Conservation (phyloP, 2,329 filamentous ascomycete species). For the Alternaria dauci region DNA sequence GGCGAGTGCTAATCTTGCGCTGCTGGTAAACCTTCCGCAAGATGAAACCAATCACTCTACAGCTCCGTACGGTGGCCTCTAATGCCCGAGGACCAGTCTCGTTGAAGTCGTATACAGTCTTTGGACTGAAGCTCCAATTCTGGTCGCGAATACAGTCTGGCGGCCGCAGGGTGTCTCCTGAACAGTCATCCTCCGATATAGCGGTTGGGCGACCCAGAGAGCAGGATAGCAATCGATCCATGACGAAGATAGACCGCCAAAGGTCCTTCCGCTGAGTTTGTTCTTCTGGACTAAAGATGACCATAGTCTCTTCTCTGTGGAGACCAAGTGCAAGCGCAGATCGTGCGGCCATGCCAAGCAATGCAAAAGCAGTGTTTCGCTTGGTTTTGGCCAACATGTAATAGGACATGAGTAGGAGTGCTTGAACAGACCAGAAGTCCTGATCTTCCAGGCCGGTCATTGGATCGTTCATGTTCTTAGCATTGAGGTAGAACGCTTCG, state of each 20-base stretch:
- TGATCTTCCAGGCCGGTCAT: constrained; percentile 66
- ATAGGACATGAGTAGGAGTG: constrained; percentile 68
- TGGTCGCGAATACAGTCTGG: constrained; percentile 35
- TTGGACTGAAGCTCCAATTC: constrained; percentile 21
- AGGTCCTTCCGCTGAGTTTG: constrained; percentile 63
- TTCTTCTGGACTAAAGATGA: constrained; percentile 60
- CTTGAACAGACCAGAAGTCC: constrained; percentile 72
- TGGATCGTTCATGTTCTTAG: constrained; percentile 62
- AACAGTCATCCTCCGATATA: constrained; percentile 70
- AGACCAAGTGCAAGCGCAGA: constrained; percentile 70
- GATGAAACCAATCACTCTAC: constrained; percentile 65
- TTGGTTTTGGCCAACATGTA: constrained; percentile 70
- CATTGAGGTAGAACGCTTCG: constrained; percentile 70
- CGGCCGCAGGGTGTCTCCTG: constrained; percentile 56
- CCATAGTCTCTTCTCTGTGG: constrained; percentile 67
- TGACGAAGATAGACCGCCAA: constrained; percentile 70
- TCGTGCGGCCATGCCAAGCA: constrained; percentile 68
- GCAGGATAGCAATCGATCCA: constrained; percentile 70
- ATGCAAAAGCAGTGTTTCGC: constrained; percentile 69
- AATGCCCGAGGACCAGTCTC: constrained; percentile 56
- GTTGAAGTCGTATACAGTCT: constrained; percentile 32
- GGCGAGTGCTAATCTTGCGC: constrained; percentile 64
- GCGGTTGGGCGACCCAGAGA: constrained; percentile 69
- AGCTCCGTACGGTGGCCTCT: constrained; percentile 65
- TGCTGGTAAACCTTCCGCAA: constrained; percentile 68